These are phyloP conservation scores for Colletotrichum graminicola DNA, from an alignment of 2,329 filamentous ascomycete species.

Conservation along the genomic window DNA sequence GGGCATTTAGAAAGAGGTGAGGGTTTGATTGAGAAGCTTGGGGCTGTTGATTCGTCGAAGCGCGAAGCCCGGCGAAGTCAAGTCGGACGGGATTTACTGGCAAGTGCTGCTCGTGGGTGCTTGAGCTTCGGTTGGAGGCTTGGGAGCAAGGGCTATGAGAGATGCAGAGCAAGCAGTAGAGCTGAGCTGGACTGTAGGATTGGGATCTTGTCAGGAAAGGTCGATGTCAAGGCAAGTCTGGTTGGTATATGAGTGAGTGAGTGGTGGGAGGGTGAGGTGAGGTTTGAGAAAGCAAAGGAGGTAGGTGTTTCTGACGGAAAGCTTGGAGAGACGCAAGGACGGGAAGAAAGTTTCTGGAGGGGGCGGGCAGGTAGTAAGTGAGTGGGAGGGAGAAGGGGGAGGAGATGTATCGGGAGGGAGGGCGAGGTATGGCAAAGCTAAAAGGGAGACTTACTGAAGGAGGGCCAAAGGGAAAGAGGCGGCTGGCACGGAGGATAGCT, in stretches of 20 bases:
- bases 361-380: neutral
- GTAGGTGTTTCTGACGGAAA: slow-evolving; percentile 12
- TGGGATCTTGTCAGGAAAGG: neutral
- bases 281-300: neutral
- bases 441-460: slow-evolving; percentile 24
- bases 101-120: slow-evolving; percentile 4
- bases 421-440: slow-evolving; percentile 30
- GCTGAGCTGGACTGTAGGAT: neutral
- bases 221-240: neutral
- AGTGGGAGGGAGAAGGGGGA: neutral
- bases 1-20: slow-evolving; percentile 32
- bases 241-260: neutral
- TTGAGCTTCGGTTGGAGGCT: slow-evolving; percentile 1
- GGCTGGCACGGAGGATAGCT: slow-evolving; percentile 34
- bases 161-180: too few relatives aligned
- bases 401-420: slow-evolving; percentile 23
- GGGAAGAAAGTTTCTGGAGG: slow-evolving; percentile 25
- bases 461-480: neutral
- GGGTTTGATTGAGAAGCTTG: neutral
- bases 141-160: neutral
- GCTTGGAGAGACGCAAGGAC: slow-evolving; percentile 26
- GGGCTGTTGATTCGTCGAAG: slow-evolving; percentile 9
- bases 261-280: neutral
- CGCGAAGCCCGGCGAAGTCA: slow-evolving; percentile 2
- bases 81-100: slow-evolving; percentile 1